These are phyloP conservation scores for Symbiodinium pilosum DNA, from an alignment of 73 alveolate genomes.

Conservation along the genomic window DNA sequence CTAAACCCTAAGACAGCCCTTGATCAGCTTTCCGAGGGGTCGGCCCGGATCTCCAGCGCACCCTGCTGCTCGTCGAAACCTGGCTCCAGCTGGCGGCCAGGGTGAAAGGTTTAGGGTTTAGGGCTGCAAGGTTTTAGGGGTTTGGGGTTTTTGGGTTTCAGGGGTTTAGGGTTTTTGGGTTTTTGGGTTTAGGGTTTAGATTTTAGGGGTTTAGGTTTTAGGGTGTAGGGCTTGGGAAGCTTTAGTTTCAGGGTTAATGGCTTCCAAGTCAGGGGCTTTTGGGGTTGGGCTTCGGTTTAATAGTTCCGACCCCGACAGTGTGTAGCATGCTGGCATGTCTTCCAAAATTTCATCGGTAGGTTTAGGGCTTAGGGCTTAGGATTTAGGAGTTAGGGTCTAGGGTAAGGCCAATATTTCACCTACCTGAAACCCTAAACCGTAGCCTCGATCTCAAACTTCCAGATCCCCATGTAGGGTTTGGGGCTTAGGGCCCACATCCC, in stretches of 20 bases:
- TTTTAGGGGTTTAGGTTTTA: background rate
- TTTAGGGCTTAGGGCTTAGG: too few species aligned
- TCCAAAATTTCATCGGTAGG: too few species aligned
- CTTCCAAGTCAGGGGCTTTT: background rate
- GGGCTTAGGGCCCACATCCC: too few species aligned
- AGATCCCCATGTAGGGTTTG: too few species aligned
- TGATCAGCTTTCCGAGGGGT: background rate
- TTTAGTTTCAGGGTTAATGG: background rate
- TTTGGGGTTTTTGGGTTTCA: background rate
- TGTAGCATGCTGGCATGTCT: too few species aligned
- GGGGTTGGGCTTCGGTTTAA: background rate
- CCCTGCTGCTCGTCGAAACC: slow-evolving; percentile 10
- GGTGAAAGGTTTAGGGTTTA: background rate
- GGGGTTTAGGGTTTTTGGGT: background rate
- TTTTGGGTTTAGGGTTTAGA: background rate
- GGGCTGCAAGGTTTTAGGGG: background rate
- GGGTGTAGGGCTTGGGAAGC: background rate
- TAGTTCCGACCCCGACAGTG: too few species aligned
- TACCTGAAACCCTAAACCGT: too few species aligned
- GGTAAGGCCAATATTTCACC: too few species aligned
- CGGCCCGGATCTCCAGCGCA: background rate
- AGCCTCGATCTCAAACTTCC: too few species aligned
- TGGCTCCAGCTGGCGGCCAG: background rate
- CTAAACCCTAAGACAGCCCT: background rate
- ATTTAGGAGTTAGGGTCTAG: too few species aligned